Conservation (phyloP, 441 rosid species). For the Croton laevigatus region DNA sequence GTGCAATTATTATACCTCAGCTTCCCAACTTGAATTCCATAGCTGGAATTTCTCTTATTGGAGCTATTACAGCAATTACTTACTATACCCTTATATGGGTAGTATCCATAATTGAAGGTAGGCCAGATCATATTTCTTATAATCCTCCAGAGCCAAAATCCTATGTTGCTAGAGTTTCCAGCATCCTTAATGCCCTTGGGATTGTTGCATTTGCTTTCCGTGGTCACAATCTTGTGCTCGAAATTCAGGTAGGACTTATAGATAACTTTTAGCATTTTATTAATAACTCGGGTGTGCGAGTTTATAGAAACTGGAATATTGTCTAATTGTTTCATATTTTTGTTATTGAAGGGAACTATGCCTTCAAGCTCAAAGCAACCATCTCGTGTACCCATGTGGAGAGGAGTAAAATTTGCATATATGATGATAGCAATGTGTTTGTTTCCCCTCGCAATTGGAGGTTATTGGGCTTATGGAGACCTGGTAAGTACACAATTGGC, state of each 20-base stretch:
- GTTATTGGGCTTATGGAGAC: slow-evolving; percentile 55
- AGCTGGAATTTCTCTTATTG: slow-evolving; percentile 55
- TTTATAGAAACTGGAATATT: neutral
- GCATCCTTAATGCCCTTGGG: slow-evolving; percentile 44
- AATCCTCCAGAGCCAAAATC: slow-evolving; percentile 23
- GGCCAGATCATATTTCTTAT: slow-evolving; percentile 31
- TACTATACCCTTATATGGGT: slow-evolving; percentile 52
- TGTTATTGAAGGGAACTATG: slow-evolving; percentile 49
- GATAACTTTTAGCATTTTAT: no score
- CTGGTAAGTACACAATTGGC: slow-evolving; percentile 29
- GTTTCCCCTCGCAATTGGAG: slow-evolving; percentile 53
- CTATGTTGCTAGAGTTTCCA: slow-evolving; percentile 17
- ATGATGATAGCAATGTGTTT: slow-evolving; percentile 45
- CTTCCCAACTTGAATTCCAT: slow-evolving; percentile 65
- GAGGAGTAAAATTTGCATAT: slow-evolving; percentile 53
- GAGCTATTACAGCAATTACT: slow-evolving; percentile 53
- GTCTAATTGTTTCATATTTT: neutral
- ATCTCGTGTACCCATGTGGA: slow-evolving; percentile 56
- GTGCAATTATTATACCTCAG: slow-evolving; percentile 44
- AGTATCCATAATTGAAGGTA: slow-evolving; percentile 29
- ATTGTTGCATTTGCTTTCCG: slow-evolving; percentile 55
- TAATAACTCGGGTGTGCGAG: no score
- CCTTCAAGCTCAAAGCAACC: slow-evolving; percentile 49
- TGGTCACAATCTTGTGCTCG: slow-evolving; percentile 63
- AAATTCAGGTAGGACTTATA: slow-evolving; percentile 43